Evolutionary conservation across 2,329 filamentous ascomycete genomes (phyloP), one percentile per base, ranked within the genome.

Genomic region (Allantophomopsis lycopodina): DNA sequence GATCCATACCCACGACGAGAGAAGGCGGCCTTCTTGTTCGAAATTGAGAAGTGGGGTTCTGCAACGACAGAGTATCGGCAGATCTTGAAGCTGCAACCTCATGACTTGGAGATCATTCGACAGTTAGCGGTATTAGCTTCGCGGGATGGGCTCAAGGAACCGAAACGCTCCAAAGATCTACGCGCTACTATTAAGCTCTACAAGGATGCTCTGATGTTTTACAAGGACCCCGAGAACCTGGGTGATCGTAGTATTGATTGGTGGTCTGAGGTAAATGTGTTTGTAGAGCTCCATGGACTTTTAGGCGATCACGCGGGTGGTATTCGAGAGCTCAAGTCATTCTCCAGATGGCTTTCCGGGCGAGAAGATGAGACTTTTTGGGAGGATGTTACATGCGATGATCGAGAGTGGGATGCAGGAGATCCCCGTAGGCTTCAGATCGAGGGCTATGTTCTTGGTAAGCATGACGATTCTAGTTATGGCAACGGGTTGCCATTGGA

Each of bases 181-280:
- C 51, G 46, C 16, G 43, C 50, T 16, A 53, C 48, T 23, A 55
- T 62, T 32, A 45, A 46, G 10, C 47, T 55, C 35, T 53, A 51
- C 39, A 36, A 36, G 35, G 18, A 14, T 36, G 32, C 32, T 34
- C 23, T 28, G 7, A 4, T 28, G 23, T 50, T 50, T 33, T 52
- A 44, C 36, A 37, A 41, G 11, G 20, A 39, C 8, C 32, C 40
- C 14, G 38, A 42, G 20, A 41, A 47, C 6, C 20, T 36, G 1
- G 44, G 44, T 2, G 32, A 33, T 7, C 32, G 14, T 15, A 8
- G 18, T 18, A 13, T 21, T 2, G 53, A 56, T 41, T 43, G 40
- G 11, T 98, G 89, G 89, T 78, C 81, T 39, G 83, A 96, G 55
- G 66, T 93, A 33, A 83, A 86, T 44, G 81, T 88, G 40, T 94